Evolutionary conservation across 306 rosid species (phyloP).

Genomic region (Fagus crenata): DNA sequence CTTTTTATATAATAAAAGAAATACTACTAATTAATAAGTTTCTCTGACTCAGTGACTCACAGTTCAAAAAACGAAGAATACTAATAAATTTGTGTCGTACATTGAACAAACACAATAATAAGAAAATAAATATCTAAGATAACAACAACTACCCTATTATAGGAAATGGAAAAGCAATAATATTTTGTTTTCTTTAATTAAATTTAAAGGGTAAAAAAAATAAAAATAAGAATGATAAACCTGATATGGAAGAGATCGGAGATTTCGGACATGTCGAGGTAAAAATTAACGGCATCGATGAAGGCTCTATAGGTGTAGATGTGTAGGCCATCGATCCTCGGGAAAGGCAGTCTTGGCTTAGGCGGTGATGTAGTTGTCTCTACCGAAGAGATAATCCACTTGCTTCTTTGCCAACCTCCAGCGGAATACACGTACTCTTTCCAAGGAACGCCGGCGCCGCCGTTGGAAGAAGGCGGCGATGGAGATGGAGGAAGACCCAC

Average conservation of each 20-base stretch:
- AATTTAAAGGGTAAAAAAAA: neutral
- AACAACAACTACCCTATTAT: too few relatives aligned
- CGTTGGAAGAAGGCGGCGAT: neutral
- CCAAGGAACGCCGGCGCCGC: conserved; percentile 25
- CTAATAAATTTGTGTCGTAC: too few relatives aligned
- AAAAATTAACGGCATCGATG: conserved; percentile 48
- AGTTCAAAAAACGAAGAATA: too few relatives aligned
- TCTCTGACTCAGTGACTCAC: too few relatives aligned
- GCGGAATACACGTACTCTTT: conserved; percentile 46
- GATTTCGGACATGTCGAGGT: conserved; percentile 45
- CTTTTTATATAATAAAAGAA: too few relatives aligned
- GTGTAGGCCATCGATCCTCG: conserved; percentile 57
- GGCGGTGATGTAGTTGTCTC: conserved; percentile 26
- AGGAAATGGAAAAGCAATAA: too few relatives aligned
- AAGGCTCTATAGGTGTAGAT: conserved; percentile 51
- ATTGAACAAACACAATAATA: too few relatives aligned
- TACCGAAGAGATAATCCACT: neutral
- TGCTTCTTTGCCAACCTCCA: conserved; percentile 25
- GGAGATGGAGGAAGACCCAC: conserved; percentile 32
- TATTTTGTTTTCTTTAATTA: too few relatives aligned
- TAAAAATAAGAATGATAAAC: conserved; percentile 5
- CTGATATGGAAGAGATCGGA: conserved; percentile 61
- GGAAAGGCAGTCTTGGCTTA: conserved; percentile 45
- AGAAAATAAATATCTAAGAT: too few relatives aligned
- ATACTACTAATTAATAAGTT: too few relatives aligned